Percentiles rank a stretch among this genome's conserved stretches.
Evolutionary conservation across 805 yeast species (phyloP).

Genomic region (Starmerella floricola): DNA sequence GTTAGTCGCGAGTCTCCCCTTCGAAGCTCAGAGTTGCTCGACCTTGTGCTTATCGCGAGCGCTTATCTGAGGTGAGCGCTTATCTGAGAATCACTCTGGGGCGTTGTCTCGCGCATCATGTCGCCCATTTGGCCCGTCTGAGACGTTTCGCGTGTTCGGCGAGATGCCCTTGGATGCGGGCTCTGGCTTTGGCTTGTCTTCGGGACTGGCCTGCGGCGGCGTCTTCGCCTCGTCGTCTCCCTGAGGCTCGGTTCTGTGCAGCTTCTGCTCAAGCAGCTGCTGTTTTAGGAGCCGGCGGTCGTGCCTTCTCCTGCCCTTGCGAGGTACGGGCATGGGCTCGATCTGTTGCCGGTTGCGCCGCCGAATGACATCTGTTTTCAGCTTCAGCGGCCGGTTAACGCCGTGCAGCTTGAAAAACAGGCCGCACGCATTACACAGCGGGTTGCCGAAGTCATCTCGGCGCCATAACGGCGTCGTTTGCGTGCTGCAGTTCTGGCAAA

Average conservation of each 20-base stretch:
- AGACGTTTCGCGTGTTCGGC: too few relatives aligned
- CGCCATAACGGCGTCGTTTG: conserved; percentile 93
- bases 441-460: conserved; percentile 81
- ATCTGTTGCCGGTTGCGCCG: conserved; percentile 55
- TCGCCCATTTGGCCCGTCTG: too few relatives aligned
- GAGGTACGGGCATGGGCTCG: conserved; percentile 22
- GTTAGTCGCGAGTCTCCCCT: too few relatives aligned
- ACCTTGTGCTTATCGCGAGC: too few relatives aligned
- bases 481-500: conserved; percentile 80
- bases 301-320: conserved; percentile 3
- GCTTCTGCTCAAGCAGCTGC: conserved; percentile 1
- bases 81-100: too few relatives aligned
- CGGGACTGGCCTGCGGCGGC: too few relatives aligned
- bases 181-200: too few relatives aligned
- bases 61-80: too few relatives aligned
- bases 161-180: too few relatives aligned
- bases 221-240: background rate
- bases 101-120: too few relatives aligned
- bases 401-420: conserved; percentile 85
- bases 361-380: conserved; percentile 85
- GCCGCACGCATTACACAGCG: conserved; percentile 94
- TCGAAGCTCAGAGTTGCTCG: too few relatives aligned
- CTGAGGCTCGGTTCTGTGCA: background rate
- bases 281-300: background rate
- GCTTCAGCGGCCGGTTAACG: conserved; percentile 80